Evolutionary conservation across 2,329 filamentous ascomycete species (phyloP).

Genomic region (Hypoxylon sp.): DNA sequence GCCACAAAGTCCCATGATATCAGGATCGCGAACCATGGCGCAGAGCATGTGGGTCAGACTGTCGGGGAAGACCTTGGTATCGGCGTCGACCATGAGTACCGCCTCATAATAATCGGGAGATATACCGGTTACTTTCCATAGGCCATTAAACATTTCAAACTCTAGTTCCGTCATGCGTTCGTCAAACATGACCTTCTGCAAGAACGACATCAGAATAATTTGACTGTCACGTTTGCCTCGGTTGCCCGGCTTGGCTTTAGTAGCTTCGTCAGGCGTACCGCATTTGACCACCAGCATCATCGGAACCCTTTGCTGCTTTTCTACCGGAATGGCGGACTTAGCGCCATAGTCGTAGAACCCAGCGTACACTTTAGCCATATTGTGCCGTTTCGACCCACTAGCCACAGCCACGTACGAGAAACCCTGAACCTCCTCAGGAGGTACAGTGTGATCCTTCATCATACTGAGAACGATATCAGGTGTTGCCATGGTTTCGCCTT

Average conservation of each 20-base stretch:
- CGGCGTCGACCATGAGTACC: constrained; percentile 98
- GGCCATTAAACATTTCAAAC: constrained; percentile 99
- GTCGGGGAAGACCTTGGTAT: constrained; percentile 99
- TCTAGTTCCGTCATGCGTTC: constrained; percentile 99
- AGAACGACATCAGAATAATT: constrained; percentile 98
- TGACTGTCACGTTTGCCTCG: constrained; percentile 99
- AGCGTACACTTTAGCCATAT: constrained; percentile 98
- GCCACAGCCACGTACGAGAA: constrained; percentile 98
- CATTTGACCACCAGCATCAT: constrained; percentile 98
- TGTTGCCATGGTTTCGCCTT: constrained; percentile 88
- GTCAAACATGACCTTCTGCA: constrained; percentile 99
- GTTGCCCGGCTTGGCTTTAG: constrained; percentile 91
- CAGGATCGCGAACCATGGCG: constrained; percentile 98
- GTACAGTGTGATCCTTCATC: constrained; percentile 91
- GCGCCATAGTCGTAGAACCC: constrained; percentile 98
- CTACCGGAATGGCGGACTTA: constrained; percentile 81
- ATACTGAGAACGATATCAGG: constrained; percentile 92
- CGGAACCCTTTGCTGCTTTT: constrained; percentile 95
- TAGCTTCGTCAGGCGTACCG: constrained; percentile 88
- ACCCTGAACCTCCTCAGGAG: constrained; percentile 84
- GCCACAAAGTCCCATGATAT: constrained; percentile 98
- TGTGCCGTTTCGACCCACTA: constrained; percentile 96
- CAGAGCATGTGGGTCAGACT: constrained; percentile 98
- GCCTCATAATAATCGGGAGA: constrained; percentile 98
- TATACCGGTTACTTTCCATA: constrained; percentile 99